Evolutionary conservation across 805 yeast genomes (phyloP), one percentile per base, ranked within the genome.

Genomic region (Ogataea saltuana): DNA sequence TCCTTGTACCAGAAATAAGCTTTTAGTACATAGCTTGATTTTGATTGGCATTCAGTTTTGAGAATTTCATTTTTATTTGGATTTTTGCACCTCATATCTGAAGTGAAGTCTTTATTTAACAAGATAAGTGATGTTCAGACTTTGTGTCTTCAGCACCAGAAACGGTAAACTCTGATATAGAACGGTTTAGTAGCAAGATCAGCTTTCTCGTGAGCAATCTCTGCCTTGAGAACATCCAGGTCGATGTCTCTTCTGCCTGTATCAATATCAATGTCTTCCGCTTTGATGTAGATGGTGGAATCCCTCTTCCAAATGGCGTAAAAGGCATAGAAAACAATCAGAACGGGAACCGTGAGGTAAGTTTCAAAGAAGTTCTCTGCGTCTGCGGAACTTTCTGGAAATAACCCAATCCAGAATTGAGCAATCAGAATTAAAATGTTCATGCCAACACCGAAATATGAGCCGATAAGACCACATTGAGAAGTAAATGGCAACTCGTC

Each of bases 381-480:
- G 57, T 65, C 70, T 34, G 80, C 75, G 6, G 60, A 30, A 9
- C 77, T 78, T 30, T 76, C 54, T 38, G 95, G 95, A 71, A 71
- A 85, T 26, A 83, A 65, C 4, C 89, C 88, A 35, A 82, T 71
- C 85, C 88, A 86, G 68, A 85, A 83, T 63, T 84, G 88, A 16
- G 86, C 84, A 40, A 75, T 64, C 36, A 87, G 68, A 44, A 85
- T 80, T 39, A 81, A 58, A 16, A 73, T 28, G 58, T 78, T 78
- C 58, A 87, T 64, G 27, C 64, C 49, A 11, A 75, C 55, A 31
- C 90, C 90, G 60, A 73, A 73, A 46, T 61, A 60, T 1, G 91
- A 80, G 33, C 90, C 90, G 51, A 57, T 63, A 17, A 81, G 63
- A 49, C 95, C 95, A 13, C 72, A 64, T 43, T 78, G 81, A 3